phyloP scores from a whole-genome alignment of 116 monocot species.

The Iris pallida region DNA sequence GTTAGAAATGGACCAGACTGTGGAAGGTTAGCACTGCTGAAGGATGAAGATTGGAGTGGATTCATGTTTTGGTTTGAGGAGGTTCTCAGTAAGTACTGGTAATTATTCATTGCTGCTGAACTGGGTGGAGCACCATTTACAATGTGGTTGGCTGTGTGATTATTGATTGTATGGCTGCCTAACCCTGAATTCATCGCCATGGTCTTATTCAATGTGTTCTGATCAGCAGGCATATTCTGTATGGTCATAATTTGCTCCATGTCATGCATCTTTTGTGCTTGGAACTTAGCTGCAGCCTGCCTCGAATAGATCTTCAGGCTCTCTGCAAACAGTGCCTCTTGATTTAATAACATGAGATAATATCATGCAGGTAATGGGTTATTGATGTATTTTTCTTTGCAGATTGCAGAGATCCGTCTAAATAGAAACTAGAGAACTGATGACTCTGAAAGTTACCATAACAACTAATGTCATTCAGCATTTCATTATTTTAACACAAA shows the following conservation, averaged over 20 bases:
- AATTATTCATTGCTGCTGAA: constrained; percentile 38
- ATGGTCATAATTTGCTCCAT: constrained; percentile 38
- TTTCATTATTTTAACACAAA: too few species aligned
- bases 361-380: neutral
- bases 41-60: constrained; percentile 14
- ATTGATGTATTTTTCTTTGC: too few species aligned
- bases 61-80: constrained; percentile 33
- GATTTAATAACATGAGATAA: neutral
- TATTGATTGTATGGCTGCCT: constrained; percentile 18
- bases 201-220: constrained; percentile 33
- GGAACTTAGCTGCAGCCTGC: constrained; percentile 36
- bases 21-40: constrained; percentile 16
- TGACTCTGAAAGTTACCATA: too few species aligned
- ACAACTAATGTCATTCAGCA: too few species aligned
- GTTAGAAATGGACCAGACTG: constrained; percentile 23
- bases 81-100: constrained; percentile 66
- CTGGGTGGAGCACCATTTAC: constrained; percentile 19
- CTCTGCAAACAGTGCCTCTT: constrained; percentile 23
- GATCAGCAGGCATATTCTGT: constrained; percentile 32
- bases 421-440: too few species aligned
- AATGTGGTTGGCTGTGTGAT: constrained; percentile 5
- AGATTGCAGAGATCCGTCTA: too few species aligned
- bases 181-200: constrained; percentile 34
- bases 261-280: constrained; percentile 46
- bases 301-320: constrained; percentile 62